phyloP scores from a whole-genome alignment of 495 filamentous ascomycete species.

The Penicillium coffeae region DNA sequence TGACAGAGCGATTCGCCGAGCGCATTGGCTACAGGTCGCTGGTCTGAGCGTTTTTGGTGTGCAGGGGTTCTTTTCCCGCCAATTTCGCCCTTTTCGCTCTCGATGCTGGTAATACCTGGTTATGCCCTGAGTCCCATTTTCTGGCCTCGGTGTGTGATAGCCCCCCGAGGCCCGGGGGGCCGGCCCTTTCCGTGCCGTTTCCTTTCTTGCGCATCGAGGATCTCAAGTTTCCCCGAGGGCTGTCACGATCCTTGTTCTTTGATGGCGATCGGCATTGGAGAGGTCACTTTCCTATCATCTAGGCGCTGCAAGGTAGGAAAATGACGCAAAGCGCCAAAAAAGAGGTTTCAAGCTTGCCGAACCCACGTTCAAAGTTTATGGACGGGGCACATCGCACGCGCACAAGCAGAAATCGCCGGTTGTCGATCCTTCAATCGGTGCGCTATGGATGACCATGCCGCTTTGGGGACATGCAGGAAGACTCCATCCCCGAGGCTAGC shows the following conservation, averaged over 20 bases:
- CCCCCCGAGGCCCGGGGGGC: conserved; percentile 34
- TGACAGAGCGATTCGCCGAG: conserved; percentile 12
- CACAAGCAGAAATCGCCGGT: conserved; percentile 22
- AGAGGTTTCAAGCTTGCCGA: conserved; percentile 12
- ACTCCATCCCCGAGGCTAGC: conserved; percentile 15
- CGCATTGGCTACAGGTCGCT: conserved; percentile 20
- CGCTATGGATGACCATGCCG: conserved; percentile 25
- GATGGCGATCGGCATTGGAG: neutral
- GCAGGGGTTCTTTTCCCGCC: conserved; percentile 8
- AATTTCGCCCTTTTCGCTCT: neutral
- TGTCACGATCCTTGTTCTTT: neutral
- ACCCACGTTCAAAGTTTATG: conserved; percentile 9
- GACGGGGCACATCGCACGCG: conserved; percentile 9
- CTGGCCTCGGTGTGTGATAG: conserved; percentile 16
- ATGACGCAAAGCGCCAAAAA: conserved; percentile 5
- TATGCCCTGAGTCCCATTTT: conserved; percentile 14
- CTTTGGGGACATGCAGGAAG: conserved; percentile 29
- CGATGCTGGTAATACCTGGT: neutral
- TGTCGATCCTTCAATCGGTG: conserved; percentile 25
- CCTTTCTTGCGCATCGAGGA: conserved; percentile 11
- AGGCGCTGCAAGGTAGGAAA: neutral
- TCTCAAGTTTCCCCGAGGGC: neutral
- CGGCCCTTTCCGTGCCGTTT: conserved; percentile 46
- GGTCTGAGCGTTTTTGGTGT: conserved; percentile 22
- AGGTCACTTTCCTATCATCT: neutral